Evolutionary conservation across 2,329 filamentous ascomycete species (phyloP).

Genomic region (Massarina eburnea): DNA sequence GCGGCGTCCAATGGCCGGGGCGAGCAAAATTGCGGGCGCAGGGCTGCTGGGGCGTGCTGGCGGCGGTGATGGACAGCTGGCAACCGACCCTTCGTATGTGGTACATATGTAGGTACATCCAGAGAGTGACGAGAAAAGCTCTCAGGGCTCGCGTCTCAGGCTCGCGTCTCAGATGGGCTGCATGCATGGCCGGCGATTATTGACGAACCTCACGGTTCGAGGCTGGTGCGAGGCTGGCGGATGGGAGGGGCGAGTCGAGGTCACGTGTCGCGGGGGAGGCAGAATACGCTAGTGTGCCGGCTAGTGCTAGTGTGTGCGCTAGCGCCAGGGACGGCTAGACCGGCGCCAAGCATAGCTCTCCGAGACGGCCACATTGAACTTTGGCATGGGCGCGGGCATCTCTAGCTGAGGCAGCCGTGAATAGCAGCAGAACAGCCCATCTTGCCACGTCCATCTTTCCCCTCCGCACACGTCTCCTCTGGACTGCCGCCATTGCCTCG

Average conservation of each 20-base stretch:
- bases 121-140: too few relatives aligned
- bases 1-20: constrained; percentile 33
- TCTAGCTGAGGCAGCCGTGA: constrained; percentile 31
- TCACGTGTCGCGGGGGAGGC: constrained; percentile 14
- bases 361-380: constrained; percentile 38
- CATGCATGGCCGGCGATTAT: background rate
- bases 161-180: background rate
- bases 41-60: constrained; percentile 37
- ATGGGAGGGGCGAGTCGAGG: background rate
- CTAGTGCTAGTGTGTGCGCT: background rate
- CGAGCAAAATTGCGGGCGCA: constrained; percentile 37
- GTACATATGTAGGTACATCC: too few relatives aligned
- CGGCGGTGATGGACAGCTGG: constrained; percentile 34
- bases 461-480: constrained; percentile 11
- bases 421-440: constrained; percentile 7
- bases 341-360: too few relatives aligned
- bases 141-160: background rate
- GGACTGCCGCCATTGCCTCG: constrained; percentile 13
- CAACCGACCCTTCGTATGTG: constrained; percentile 32
- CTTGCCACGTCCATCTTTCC: constrained; percentile 13
- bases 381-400: constrained; percentile 25
- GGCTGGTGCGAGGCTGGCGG: background rate
- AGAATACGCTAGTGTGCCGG: constrained; percentile 2
- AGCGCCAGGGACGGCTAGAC: constrained; percentile 11
- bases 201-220: background rate